Conservation (phyloP, 140 eudicot species). For the Oenanthe javanica region DNA sequence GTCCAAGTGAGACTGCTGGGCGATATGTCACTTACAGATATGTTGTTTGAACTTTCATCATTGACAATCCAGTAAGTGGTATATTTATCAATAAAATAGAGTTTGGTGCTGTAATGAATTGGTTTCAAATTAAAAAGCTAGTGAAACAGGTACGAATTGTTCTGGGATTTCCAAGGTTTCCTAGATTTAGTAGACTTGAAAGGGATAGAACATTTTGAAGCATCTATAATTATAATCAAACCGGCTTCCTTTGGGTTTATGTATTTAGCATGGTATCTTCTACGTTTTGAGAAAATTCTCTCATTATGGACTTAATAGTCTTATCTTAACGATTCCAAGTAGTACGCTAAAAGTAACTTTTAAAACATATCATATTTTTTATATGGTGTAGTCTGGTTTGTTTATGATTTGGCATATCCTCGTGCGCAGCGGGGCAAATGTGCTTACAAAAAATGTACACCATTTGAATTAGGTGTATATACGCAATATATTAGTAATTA, state of each 20-base stretch:
- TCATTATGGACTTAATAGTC: not conserved
- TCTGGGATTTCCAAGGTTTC: not conserved
- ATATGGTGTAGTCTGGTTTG: too few relatives aligned
- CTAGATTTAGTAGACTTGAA: not conserved
- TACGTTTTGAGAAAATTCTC: not conserved
- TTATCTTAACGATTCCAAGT: not conserved
- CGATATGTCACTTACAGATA: conserved; percentile 75
- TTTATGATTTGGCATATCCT: too few relatives aligned
- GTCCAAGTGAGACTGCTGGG: conserved; percentile 92
- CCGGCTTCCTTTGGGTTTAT: not conserved
- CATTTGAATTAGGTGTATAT: too few relatives aligned
- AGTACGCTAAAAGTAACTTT: too few relatives aligned
- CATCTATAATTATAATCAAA: not conserved
- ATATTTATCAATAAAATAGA: not conserved
- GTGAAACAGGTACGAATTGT: not conserved
- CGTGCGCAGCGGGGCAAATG: too few relatives aligned
- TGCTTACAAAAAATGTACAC: too few relatives aligned
- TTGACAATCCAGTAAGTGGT: not conserved
- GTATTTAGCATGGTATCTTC: not conserved
- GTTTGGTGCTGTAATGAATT: not conserved
- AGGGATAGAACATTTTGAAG: not conserved
- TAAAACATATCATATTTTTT: too few relatives aligned
- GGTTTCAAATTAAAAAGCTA: not conserved
- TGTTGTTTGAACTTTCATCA: conserved; percentile 34
- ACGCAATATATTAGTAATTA: too few relatives aligned